Evolutionary conservation across 495 filamentous ascomycete species (phyloP).

Genomic region (Daldinia decipiens): DNA sequence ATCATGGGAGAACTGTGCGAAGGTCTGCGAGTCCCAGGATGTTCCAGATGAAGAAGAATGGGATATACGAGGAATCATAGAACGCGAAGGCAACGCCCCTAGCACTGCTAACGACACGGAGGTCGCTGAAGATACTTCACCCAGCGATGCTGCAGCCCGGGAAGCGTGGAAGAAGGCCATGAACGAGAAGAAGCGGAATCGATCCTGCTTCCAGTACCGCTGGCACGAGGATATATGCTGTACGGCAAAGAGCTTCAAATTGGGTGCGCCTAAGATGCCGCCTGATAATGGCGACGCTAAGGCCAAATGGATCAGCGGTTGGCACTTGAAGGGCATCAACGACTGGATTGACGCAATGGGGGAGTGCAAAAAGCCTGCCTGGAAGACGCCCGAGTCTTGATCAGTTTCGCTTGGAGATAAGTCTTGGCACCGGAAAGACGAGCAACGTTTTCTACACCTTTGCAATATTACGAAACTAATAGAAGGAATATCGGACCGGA

Average conservation of each 20-base stretch:
- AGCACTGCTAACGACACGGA: slow-evolving; percentile 44
- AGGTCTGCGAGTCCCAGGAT: slow-evolving; percentile 53
- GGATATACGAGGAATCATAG: slow-evolving; percentile 15
- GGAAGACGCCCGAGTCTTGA: slow-evolving; percentile 39
- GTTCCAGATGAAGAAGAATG: slow-evolving; percentile 45
- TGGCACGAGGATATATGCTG: slow-evolving; percentile 52
- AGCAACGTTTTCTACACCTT: background rate
- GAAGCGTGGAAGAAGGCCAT: slow-evolving; percentile 36
- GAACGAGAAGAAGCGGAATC: slow-evolving; percentile 46
- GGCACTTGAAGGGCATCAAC: slow-evolving; percentile 50
- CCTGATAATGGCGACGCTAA: slow-evolving; percentile 30
- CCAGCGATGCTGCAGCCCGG: slow-evolving; percentile 69
- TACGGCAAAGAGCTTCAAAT: slow-evolving; percentile 48
- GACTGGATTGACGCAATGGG: slow-evolving; percentile 51
- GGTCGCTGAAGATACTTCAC: slow-evolving; percentile 69
- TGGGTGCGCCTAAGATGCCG: slow-evolving; percentile 47
- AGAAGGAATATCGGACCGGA: slow-evolving; percentile 18
- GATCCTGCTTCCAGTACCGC: slow-evolving; percentile 51
- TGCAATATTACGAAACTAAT: slow-evolving; percentile 23
- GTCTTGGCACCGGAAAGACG: background rate
- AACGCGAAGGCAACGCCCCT: slow-evolving; percentile 30
- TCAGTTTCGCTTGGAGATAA: background rate
- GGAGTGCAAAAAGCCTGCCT: slow-evolving; percentile 47
- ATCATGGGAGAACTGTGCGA: slow-evolving; percentile 53
- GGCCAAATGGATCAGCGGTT: slow-evolving; percentile 48